Base-by-base conservation (phyloP, 108 stramenopile species). In the Nitzschia palea region DNA sequence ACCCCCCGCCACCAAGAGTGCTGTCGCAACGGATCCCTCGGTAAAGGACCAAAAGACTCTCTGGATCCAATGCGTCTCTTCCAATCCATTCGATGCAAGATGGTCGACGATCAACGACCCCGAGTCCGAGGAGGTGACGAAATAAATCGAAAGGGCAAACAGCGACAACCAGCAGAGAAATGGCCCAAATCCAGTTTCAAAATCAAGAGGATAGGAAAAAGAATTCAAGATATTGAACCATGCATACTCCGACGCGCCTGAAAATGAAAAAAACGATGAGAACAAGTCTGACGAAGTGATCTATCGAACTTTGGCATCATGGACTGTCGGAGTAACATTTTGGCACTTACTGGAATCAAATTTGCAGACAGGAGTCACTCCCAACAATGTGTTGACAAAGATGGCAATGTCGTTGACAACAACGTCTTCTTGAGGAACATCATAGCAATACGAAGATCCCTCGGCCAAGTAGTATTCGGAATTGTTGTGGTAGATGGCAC, bases 41-140 rank as follows among this genome's bases (percentile, higher is more conserved):
- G 83, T 87, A 36, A 84, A 44, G 20, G 83, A 83, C 86, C 83
- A 87, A 60, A 87, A 78, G 14, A 87, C 58, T 25, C 86, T 78
- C 59, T 87, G 86, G 17, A 78, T 45, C 66, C 70, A 78, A 51
- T 80, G 82, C 20, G 73, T 65, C 10, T 80, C 81, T 60, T 79
- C 62, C 25, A 31, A 44, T 17, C 83, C 86, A 62, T 87, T 87
- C 2, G 80, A 69, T 25, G 83, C 74, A 3, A 87, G 44, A 30
- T 76, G 44, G 55, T 87, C 86, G 23, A 87, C 83, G 55, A 87
- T 67, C 50, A 87, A 65, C 42, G 80, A 82, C 27, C 83, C 86
- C 56, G 83, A 82, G 55, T 87, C 86, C n/a, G 83, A 82, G 3
- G 79, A 80, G 9, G 86, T 87, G 48, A 83, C 62, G 54, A 87